Evolutionary conservation across 148 eudicot species (phyloP), one percentile per base, ranked within the genome.

Genomic region (Amaranthus hypochondriacus): DNA sequence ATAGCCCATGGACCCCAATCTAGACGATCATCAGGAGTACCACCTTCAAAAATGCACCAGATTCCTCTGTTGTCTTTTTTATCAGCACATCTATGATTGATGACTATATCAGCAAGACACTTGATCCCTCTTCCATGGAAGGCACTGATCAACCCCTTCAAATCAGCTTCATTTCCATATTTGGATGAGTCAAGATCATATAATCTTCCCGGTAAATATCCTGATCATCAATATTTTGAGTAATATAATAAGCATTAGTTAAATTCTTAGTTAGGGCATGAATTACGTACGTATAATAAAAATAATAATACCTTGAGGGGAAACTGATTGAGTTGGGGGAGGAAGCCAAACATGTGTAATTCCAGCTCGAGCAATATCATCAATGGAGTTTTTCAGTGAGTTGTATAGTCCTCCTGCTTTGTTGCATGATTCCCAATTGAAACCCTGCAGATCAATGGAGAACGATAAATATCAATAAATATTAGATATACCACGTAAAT

Each of bases 291-390:
- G 18, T 18, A 18, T 18, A 18, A 18, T 18, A 18, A 18, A 18
- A 5, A 51, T 51, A 51, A 5, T 51, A 51, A 5, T 68, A 86
- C 97, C 97, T 87, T 91, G 84, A 48, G 87, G 75, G 10, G 87
- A 62, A 66, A 75, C 91, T 4, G 97, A 87, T 1, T 91, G 97
- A 13, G 90, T 87, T 6, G 93, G 79, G 6, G 97, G 97, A 48
- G 97, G 97, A 5, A 91, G 83, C 97, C 97, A 91, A 64, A 91
- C 88, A 84, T 91, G 97, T 21, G 90, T 91, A 21, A 91, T 76
- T 5, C 93, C 91, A 0, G 91, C 97, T 54, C 59, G 56, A 52
- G 89, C 90, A 47, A 91, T 28, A 53, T 86, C 93, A 7, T 81
- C 79, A 5, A 87, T 80, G 9, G 69, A 56, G 66, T 58, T 71